Conservation (phyloP, 192 early-diverging fungal species). For the Coemansia sp. region DNA sequence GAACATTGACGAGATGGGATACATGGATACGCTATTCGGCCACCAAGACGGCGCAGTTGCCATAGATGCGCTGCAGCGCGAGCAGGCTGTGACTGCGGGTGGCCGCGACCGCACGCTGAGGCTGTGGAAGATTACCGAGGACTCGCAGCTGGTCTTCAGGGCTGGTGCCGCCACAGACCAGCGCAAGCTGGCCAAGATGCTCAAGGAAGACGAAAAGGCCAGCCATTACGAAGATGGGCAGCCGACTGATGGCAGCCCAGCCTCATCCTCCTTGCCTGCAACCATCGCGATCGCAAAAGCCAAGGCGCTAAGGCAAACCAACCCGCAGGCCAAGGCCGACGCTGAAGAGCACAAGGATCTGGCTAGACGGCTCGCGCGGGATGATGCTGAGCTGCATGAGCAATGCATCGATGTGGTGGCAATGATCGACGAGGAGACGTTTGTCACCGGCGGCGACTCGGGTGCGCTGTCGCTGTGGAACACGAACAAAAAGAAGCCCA, state of each 20-base stretch:
- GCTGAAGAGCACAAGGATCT: conserved; percentile 11
- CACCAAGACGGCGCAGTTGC: conserved; percentile 89
- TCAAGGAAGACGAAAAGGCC: conserved; percentile 7
- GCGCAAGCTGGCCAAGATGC: conserved; percentile 18
- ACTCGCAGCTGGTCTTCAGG: conserved; percentile 90
- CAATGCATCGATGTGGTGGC: conserved; percentile 83
- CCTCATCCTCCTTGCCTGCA: background rate
- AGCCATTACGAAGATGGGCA: background rate
- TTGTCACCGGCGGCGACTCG: conserved; percentile 86
- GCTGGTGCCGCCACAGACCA: conserved; percentile 65
- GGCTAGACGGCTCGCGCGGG: conserved; percentile 22
- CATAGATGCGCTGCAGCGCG: conserved; percentile 83
- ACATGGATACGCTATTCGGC: conserved; percentile 97
- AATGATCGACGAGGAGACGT: conserved; percentile 92
- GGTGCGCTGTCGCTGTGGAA: conserved; percentile 94
- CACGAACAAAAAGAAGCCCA: conserved; percentile 87
- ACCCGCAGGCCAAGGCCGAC: background rate
- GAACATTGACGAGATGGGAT: conserved; percentile 89
- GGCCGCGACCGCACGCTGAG: conserved; percentile 87
- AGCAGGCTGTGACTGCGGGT: conserved; percentile 90
- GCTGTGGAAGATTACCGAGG: conserved; percentile 96
- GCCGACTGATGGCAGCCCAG: background rate
- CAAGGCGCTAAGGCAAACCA: conserved; percentile 3
- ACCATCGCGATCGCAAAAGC: background rate
- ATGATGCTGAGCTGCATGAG: conserved; percentile 46